These are phyloP conservation scores for Anisodus tanguticus DNA, from an alignment of 257 asterid genomes.

Conservation along the genomic window DNA sequence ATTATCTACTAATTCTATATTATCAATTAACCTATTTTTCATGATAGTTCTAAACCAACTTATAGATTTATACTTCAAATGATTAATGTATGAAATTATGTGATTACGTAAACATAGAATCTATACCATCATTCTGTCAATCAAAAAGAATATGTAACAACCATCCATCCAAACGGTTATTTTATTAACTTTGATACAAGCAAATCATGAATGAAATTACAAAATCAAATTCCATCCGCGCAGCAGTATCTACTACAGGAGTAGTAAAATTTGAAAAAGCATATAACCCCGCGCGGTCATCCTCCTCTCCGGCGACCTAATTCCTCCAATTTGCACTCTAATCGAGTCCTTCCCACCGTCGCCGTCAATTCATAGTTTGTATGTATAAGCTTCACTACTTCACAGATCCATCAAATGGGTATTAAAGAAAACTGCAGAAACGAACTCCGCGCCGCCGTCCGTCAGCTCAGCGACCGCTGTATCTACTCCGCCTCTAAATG, in stretches of 20 bases:
- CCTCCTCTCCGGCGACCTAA: neutral
- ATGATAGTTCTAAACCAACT: too few relatives aligned
- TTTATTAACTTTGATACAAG: too few relatives aligned
- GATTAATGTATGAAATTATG: too few relatives aligned
- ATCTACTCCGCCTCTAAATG: conserved; percentile 91
- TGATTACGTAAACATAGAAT: too few relatives aligned
- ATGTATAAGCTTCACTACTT: neutral
- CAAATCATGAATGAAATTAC: neutral
- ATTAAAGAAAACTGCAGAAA: conserved; percentile 84
- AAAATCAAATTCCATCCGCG: conserved; percentile 6
- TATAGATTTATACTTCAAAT: too few relatives aligned
- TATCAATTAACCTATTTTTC: too few relatives aligned
- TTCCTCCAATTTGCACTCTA: neutral
- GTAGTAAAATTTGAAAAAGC: conserved; percentile 5
- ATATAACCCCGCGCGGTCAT: conserved; percentile 2
- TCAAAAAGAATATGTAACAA: too few relatives aligned
- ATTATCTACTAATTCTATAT: too few relatives aligned
- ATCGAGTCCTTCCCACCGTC: neutral
- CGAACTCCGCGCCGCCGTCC: conserved; percentile 92
- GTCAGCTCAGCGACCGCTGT: conserved; percentile 91
- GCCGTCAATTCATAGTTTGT: neutral
- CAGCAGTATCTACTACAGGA: neutral
- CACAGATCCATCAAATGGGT: conserved; percentile 49
- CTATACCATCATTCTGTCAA: too few relatives aligned
- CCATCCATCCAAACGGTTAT: too few relatives aligned